Percentiles rank a stretch among this genome's conserved stretches.
Conservation (phyloP, 345 rosid species). For the Arabis hirsuta region DNA sequence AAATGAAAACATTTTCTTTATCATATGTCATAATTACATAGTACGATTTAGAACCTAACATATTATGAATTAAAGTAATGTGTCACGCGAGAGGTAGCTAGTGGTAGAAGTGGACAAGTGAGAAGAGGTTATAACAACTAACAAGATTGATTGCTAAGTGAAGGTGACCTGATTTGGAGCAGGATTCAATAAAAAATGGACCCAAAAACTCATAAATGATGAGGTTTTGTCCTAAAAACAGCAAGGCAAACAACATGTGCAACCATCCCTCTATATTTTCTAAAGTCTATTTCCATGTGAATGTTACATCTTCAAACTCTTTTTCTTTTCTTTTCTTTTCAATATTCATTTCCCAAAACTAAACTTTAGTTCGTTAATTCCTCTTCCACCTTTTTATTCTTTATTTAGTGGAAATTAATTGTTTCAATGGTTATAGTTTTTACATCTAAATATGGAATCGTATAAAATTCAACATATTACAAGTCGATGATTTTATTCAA, state of each 20-base stretch:
- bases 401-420: not conserved
- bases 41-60: conserved; percentile 10
- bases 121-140: not conserved
- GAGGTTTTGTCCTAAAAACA: conserved; percentile 38
- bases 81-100: conserved; percentile 26
- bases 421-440: not conserved
- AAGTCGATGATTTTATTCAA: not conserved
- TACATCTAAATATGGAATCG: not conserved
- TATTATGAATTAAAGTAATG: conserved; percentile 19
- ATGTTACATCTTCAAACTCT: conserved; percentile 39
- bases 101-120: conserved; percentile 30
- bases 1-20: too few species aligned
- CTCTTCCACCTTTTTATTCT: conserved; percentile 36
- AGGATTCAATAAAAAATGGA: conserved; percentile 33
- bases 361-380: conserved; percentile 17
- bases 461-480: not conserved
- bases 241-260: conserved; percentile 45
- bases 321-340: conserved; percentile 4
- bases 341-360: conserved; percentile 14
- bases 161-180: conserved; percentile 44
- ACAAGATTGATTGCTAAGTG: conserved; percentile 23
- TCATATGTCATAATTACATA: not conserved
- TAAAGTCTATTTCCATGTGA: conserved; percentile 41
- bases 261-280: conserved; percentile 39
- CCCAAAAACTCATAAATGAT: conserved; percentile 37